Conservation (phyloP, 345 rosid species). For the Fremontodendron californicum region DNA sequence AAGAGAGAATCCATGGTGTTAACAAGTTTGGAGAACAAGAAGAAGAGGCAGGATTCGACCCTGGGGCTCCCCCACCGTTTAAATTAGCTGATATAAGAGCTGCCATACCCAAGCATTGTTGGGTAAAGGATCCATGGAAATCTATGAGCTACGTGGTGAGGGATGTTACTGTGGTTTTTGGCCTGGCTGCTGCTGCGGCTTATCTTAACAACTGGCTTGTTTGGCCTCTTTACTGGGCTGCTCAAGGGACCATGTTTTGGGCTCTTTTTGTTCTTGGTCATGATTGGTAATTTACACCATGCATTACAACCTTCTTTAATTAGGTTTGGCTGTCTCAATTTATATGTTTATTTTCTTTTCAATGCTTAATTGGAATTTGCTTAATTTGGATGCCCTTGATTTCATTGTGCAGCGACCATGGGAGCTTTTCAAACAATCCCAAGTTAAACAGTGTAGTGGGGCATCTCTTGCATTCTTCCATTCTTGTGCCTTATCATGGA, state of each 20-base stretch:
- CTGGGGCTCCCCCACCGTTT: constrained; percentile 70
- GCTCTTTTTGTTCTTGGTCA: constrained; percentile 96
- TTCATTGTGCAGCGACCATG: constrained; percentile 65
- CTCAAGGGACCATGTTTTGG: constrained; percentile 98
- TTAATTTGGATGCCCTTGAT: constrained; percentile 3
- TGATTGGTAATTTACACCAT: constrained; percentile 58
- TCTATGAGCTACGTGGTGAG: constrained; percentile 79
- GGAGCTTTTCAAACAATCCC: constrained; percentile 75
- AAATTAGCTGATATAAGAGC: constrained; percentile 65
- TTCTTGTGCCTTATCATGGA: constrained; percentile 93
- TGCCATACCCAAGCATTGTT: constrained; percentile 84
- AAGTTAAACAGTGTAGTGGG: constrained; percentile 76
- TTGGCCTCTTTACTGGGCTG: constrained; percentile 92
- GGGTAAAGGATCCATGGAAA: constrained; percentile 83
- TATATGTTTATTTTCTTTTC: neutral
- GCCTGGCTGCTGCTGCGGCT: constrained; percentile 75
- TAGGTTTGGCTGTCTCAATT: neutral
- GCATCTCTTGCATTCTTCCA: constrained; percentile 84
- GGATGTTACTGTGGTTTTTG: constrained; percentile 61
- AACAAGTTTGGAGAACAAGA: neutral
- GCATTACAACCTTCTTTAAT: neutral
- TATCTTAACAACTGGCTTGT: constrained; percentile 58
- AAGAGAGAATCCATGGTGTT: constrained; percentile 15
- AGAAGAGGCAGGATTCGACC: constrained; percentile 32
- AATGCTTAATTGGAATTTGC: neutral